A percentile compares a stretch with the other conserved stretches of the same genome.
Evolutionary conservation across 768 basidiomycete genomes (phyloP).

Genomic region (Termitomyces sp.): DNA sequence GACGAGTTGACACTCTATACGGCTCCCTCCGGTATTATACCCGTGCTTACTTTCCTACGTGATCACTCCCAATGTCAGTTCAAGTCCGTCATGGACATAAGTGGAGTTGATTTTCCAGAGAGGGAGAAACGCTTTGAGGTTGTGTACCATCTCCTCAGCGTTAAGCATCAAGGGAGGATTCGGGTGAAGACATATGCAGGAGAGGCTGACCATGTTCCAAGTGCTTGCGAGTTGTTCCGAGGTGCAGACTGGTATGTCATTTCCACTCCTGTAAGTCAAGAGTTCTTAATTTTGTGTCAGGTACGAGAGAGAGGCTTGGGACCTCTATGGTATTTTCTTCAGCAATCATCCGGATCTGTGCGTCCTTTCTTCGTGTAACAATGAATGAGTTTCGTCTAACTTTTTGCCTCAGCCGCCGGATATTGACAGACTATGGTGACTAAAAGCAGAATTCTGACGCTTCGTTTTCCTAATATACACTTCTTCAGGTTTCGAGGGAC

Average conservation of each 20-base stretch:
- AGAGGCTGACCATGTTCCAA: slow-evolving; percentile 89
- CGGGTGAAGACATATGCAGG: slow-evolving; percentile 97
- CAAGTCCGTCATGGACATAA: slow-evolving; percentile 89
- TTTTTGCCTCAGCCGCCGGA: slow-evolving; percentile 65
- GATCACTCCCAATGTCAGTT: slow-evolving; percentile 96
- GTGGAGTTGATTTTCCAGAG: slow-evolving; percentile 93
- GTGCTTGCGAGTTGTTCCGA: slow-evolving; percentile 68
- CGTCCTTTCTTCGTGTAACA: slow-evolving; percentile 23
- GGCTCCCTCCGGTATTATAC: slow-evolving; percentile 74
- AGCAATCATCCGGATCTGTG: slow-evolving; percentile 93
- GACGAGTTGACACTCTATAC: slow-evolving; percentile 92
- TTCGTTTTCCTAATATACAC: slow-evolving; percentile 9
- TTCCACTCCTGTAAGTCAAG: neutral
- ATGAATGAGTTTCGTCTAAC: slow-evolving; percentile 1
- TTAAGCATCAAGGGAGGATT: slow-evolving; percentile 75
- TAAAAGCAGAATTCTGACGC: neutral
- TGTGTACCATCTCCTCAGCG: slow-evolving; percentile 89
- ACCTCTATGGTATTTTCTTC: slow-evolving; percentile 97
- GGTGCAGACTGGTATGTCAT: slow-evolving; percentile 86
- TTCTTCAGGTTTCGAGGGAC: slow-evolving; percentile 83
- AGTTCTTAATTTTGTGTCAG: slow-evolving; percentile 26
- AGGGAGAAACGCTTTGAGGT: slow-evolving; percentile 93
- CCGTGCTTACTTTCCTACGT: slow-evolving; percentile 86
- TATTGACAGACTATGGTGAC: slow-evolving; percentile 94
- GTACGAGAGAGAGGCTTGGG: slow-evolving; percentile 99